Conservation (phyloP, 805 yeast genomes). For the Zygoascus biomembranicola region DNA sequence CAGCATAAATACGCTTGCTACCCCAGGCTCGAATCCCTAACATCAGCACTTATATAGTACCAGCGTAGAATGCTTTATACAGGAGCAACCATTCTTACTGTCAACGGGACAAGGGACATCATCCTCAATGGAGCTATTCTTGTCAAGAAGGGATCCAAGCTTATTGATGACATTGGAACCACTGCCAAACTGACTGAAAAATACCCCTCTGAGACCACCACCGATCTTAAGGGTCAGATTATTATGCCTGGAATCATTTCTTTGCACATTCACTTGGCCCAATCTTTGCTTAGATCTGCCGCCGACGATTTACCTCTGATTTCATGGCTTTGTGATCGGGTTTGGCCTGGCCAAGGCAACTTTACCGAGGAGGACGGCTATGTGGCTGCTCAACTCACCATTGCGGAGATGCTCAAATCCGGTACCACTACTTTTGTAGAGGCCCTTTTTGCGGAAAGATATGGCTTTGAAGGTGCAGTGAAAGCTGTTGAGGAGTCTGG, state of each 20-base stretch:
- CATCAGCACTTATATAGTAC: too few relatives aligned
- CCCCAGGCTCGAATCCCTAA: too few relatives aligned
- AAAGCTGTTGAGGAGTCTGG: constrained; percentile 9
- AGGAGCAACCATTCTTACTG: constrained; percentile 21
- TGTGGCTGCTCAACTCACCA: constrained; percentile 11
- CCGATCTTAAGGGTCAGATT: constrained; percentile 9
- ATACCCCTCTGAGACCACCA: constrained; percentile 4
- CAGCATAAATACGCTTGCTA: too few relatives aligned
- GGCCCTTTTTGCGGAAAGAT: constrained; percentile 12
- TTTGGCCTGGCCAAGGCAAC: constrained; percentile 15
- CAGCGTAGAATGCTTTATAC: constrained; percentile 33
- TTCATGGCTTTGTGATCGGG: constrained; percentile 13
- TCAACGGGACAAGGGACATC: constrained; percentile 5
- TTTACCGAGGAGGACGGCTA: constrained; percentile 14
- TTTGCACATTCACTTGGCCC: constrained; percentile 13
- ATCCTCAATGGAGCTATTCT: constrained; percentile 11
- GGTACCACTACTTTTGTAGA: constrained; percentile 15
- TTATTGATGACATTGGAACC: constrained; percentile 9
- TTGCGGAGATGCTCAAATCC: constrained; percentile 16
- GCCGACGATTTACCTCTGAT: constrained; percentile 13
- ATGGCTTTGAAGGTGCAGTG: constrained; percentile 10
- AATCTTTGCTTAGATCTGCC: constrained; percentile 10
- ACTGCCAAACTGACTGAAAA: constrained; percentile 3
- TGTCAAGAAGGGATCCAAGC: constrained; percentile 1
- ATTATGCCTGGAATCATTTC: constrained; percentile 14